Evolutionary conservation across 1,139 yeast species (phyloP).

Genomic region (Schizosaccharomyces versatilis): DNA sequence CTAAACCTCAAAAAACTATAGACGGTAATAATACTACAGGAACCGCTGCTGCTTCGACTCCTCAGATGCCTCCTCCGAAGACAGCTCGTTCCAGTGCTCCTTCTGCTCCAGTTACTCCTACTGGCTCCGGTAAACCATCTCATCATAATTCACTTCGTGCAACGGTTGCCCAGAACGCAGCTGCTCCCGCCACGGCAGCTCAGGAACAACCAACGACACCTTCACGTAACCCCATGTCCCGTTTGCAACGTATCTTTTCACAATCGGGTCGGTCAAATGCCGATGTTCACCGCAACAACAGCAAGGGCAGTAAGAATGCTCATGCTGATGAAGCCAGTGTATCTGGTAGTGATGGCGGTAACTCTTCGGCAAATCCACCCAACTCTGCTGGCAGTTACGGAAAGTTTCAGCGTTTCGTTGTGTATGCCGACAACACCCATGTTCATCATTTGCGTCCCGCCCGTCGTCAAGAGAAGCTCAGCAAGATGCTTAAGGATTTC

Average conservation of each 20-base stretch:
- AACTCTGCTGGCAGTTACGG: neutral
- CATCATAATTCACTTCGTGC: neutral
- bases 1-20: no score
- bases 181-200: neutral
- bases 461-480: constrained; percentile 68
- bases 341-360: neutral
- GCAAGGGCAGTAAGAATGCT: constrained; percentile 1
- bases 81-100: neutral
- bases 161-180: neutral
- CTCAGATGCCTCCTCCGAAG: neutral
- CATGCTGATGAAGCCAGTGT: constrained; percentile 1
- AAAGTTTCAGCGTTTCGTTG: constrained; percentile 23
- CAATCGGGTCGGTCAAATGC: constrained; percentile 6
- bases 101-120: neutral
- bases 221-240: constrained; percentile 7
- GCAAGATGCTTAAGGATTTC: constrained; percentile 68
- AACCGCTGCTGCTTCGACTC: neutral
- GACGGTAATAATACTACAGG: neutral
- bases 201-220: constrained; percentile 16
- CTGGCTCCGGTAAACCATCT: neutral
- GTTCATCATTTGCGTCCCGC: constrained; percentile 59
- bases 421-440: constrained; percentile 47
- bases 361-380: neutral
- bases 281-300: constrained; percentile 1
- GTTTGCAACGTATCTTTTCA: constrained; percentile 11